Base-by-base conservation (phyloP, 306 rosid species). In the Trifolium subterraneum region DNA sequence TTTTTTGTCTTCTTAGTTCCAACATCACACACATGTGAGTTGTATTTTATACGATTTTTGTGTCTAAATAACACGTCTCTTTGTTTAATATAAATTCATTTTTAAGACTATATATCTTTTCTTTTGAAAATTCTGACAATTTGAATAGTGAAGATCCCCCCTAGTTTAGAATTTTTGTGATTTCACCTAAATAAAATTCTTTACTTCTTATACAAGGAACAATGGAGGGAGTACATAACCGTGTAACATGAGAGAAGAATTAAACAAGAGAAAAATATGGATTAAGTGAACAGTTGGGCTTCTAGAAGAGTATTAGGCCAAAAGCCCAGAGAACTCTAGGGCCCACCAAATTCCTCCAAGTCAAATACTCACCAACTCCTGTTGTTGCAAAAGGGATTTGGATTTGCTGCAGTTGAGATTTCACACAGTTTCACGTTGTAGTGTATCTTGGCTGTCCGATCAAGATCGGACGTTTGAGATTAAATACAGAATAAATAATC, bases 351-450 rank as follows among this genome's bases (percentile, higher is more conserved):
- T 54, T 51, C 66, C 25, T 69, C 18, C 68, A 81, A 78, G 89
- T 90, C 86, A 88, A 86, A 72, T 11, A 42, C 82, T 73, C 86
- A 84, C 92, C 91, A 88, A 86, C 93, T 86, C 93, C 82, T 68
- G 76, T 72, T 55, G 75, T 58, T 61, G 4, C 23, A 50, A 1
- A 48, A n/a, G 10, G n/a, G n/a, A n/a, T n/a, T n/a, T n/a, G n/a
- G n/a, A n/a, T n/a, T n/a, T n/a, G n/a, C n/a, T n/a, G n/a, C n/a
- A n/a, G n/a, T n/a, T n/a, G n/a, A n/a, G n/a, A n/a, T n/a, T n/a
- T n/a, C n/a, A n/a, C n/a, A n/a, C n/a, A n/a, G n/a, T n/a, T n/a
- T n/a, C n/a, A n/a, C n/a, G n/a, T n/a, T n/a, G n/a, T n/a, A n/a
- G n/a, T n/a, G n/a, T n/a, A n/a, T n/a, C n/a, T n/a, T n/a, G n/a